Evolutionary conservation across 371 early-diverging fungal species (phyloP).

Genomic region (Synchytrium microbalum): DNA sequence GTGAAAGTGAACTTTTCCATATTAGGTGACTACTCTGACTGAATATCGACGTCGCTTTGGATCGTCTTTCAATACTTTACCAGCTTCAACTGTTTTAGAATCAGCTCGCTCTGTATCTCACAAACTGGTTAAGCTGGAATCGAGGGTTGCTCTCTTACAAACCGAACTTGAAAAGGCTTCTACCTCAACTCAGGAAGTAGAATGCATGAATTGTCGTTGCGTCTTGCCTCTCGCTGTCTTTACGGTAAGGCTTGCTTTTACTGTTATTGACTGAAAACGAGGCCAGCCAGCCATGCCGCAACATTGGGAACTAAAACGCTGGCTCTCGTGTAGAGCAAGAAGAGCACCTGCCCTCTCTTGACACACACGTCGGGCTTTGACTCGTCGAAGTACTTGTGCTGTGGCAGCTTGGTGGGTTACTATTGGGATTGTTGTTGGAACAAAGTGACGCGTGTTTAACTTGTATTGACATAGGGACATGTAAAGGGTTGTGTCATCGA

Average conservation of each 20-base stretch:
- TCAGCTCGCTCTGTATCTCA: neutral
- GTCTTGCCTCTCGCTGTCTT: neutral
- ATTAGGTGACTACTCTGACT: neutral
- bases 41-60: neutral
- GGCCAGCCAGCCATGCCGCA: neutral
- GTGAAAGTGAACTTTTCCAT: neutral
- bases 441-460: neutral
- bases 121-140: neutral
- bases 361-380: neutral
- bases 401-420: neutral
- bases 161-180: neutral
- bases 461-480: no score
- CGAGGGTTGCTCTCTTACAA: neutral
- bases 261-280: neutral
- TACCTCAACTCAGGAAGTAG: neutral
- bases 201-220: neutral
- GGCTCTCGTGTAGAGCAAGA: neutral
- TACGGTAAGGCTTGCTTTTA: neutral
- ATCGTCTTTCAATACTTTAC: neutral
- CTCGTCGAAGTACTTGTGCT: neutral
- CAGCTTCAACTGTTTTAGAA: neutral
- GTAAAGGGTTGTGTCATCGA: neutral
- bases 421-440: neutral
- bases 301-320: no score
- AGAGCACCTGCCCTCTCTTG: neutral